Base-by-base conservation (phyloP, 129 eudicot species). In the sunflower (Helianthus annuus) region DNA sequence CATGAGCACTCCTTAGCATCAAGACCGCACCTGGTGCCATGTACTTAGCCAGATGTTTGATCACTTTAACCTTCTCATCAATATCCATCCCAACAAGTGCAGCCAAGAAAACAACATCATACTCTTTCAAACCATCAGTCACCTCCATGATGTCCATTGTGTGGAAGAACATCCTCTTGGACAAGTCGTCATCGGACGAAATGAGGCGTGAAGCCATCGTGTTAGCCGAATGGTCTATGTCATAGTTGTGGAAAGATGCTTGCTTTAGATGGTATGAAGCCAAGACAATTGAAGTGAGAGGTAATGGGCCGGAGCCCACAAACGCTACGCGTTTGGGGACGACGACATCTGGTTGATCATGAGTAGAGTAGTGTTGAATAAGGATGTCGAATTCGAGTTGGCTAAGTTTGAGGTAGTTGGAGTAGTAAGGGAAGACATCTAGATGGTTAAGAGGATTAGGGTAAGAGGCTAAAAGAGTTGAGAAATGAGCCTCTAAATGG, bases 1-100 rank as follows among this genome's bases (percentile, higher is more conserved):
- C 92, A 51, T 88, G 97, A 11, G 95, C 97, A 54, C 97, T 91
- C 80, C 97, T 79, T 9, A 91, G 80, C 91, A 91, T 85, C 57
- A 91, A 48, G 12, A 81, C 66, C 4, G 97, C 88, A 44, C 91
- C 91, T 0, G 86, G 88, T 2, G 85, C 84, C 97, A 91, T 87
- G 73, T 83, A 53, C 68, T 71, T 82, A 1, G 80, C 83, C 71
- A 91, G 55, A 69, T 87, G 94, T 2, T 81, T 76, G 4, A 91
- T 71, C 3, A 85, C 82, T 29, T 48, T 45, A 48, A 54, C 65
- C 56, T 90, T 90, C 5, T 82, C 88, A n/a, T 81, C 85, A 45
- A 62, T 83, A 57, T 85, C 80, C 89, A 91, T 83, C 53, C 97
- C 97, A 38, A 91, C 97, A n/a, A 91, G 71, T 2, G 97, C 95